Evolutionary conservation across 805 yeast genomes (phyloP).

Genomic region (Scheffersomyces amazonensis): DNA sequence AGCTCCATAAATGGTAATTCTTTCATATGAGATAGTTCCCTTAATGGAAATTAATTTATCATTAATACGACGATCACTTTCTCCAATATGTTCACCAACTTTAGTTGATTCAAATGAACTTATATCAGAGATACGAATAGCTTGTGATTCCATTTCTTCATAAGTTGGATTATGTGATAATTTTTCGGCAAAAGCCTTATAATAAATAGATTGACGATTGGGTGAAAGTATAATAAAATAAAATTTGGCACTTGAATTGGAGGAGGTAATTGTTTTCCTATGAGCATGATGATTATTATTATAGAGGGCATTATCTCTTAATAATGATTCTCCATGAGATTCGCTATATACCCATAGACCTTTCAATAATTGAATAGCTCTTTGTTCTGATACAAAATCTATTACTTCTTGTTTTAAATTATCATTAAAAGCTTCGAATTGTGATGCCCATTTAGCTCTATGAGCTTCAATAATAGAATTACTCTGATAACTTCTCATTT

Average conservation of each 20-base stretch:
- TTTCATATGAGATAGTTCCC: conserved; percentile 57
- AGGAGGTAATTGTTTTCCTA: conserved; percentile 2
- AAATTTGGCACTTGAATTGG: conserved; percentile 21
- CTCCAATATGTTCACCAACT: conserved; percentile 33
- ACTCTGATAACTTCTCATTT: conserved; percentile 56
- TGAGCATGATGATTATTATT: conserved; percentile 12
- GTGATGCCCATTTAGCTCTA: conserved; percentile 40
- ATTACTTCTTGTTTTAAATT: conserved; percentile 54
- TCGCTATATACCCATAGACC: conserved; percentile 82
- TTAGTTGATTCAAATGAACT: conserved; percentile 48
- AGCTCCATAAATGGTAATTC: conserved; percentile 48
- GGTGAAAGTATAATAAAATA: conserved; percentile 66
- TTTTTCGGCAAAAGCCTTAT: conserved; percentile 54
- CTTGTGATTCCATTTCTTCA: conserved; percentile 50
- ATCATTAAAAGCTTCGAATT: conserved; percentile 47
- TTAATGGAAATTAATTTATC: conserved; percentile 51
- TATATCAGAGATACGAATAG: conserved; percentile 53
- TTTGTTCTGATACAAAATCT: conserved; percentile 72
- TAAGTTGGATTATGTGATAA: conserved; percentile 50
- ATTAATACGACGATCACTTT: conserved; percentile 42
- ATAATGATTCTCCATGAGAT: conserved; percentile 40
- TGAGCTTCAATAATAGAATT: conserved; percentile 35
- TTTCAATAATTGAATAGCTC: conserved; percentile 65
- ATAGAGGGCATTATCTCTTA: conserved; percentile 11
- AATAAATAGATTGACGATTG: conserved; percentile 57